Evolutionary conservation across 148 eudicot genomes (phyloP).

Genomic region (Linanthus parryae): DNA sequence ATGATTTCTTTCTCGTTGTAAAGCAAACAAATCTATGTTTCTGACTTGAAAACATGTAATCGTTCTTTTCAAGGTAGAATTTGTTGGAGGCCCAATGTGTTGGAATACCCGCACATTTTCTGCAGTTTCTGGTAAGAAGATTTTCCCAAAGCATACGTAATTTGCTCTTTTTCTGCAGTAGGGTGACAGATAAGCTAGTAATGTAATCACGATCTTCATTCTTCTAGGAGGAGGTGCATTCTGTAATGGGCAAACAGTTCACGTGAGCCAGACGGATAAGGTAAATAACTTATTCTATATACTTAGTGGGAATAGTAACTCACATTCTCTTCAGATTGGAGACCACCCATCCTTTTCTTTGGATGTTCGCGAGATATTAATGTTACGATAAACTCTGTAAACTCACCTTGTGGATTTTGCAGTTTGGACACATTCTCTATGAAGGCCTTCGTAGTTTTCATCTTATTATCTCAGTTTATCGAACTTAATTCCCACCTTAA

Average conservation of each 20-base stretch:
- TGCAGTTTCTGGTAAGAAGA: conserved; percentile 75
- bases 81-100: conserved; percentile 96
- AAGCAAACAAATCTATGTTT: too few relatives aligned
- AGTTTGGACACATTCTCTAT: too few relatives aligned
- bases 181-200: background rate
- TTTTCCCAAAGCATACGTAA: conserved; percentile 8
- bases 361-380: too few relatives aligned
- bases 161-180: conserved; percentile 4
- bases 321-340: too few relatives aligned
- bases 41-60: conserved; percentile 7
- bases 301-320: too few relatives aligned
- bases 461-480: too few relatives aligned
- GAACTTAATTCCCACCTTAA: too few relatives aligned
- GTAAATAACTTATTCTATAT: conserved; percentile 34
- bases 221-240: conserved; percentile 89
- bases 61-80: conserved; percentile 64
- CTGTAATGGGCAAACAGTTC: conserved; percentile 77
- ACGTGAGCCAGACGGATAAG: conserved; percentile 67
- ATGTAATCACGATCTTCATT: background rate
- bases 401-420: too few relatives aligned
- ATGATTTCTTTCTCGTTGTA: too few relatives aligned
- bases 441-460: too few relatives aligned
- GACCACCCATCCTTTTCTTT: too few relatives aligned
- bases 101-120: conserved; percentile 96
- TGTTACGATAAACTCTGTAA: too few relatives aligned